These are phyloP conservation scores for Sechiopsis laciniata DNA, from an alignment of 306 rosid species.

Conservation along the genomic window DNA sequence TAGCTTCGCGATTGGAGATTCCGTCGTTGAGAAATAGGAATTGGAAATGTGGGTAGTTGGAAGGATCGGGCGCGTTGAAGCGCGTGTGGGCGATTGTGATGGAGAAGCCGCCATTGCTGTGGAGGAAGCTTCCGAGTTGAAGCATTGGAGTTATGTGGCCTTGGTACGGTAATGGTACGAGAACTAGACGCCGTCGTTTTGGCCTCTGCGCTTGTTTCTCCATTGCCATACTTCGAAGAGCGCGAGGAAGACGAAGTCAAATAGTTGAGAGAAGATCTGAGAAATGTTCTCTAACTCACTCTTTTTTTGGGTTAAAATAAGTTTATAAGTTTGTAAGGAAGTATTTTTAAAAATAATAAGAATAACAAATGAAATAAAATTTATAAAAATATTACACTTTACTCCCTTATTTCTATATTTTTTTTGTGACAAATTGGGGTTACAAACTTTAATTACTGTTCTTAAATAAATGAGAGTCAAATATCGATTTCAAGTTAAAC, in stretches of 20 bases:
- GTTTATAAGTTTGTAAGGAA: no score
- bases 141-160: slow-evolving; percentile 35
- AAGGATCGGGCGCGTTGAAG: slow-evolving; percentile 27
- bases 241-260: not conserved
- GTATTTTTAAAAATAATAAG: no score
- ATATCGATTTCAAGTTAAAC: no score
- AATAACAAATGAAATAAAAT: no score
- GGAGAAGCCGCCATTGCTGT: slow-evolving; percentile 27
- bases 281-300: no score
- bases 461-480: no score
- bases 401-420: no score
- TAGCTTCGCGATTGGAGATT: not conserved
- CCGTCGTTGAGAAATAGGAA: slow-evolving; percentile 7
- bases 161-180: slow-evolving; percentile 28
- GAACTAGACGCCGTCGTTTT: not conserved
- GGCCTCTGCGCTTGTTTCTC: not conserved
- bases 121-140: slow-evolving; percentile 25
- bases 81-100: slow-evolving; percentile 28
- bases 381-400: no score
- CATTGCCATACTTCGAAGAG: not conserved
- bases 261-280: no score
- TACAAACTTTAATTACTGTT: no score
- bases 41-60: slow-evolving; percentile 17
- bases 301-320: no score
- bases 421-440: no score